Percentiles rank a stretch among this genome's conserved stretches.
These are phyloP conservation scores for Chytriomyces hyalinus DNA, from an alignment of 192 early-diverging fungal species.

Conservation along the genomic window DNA sequence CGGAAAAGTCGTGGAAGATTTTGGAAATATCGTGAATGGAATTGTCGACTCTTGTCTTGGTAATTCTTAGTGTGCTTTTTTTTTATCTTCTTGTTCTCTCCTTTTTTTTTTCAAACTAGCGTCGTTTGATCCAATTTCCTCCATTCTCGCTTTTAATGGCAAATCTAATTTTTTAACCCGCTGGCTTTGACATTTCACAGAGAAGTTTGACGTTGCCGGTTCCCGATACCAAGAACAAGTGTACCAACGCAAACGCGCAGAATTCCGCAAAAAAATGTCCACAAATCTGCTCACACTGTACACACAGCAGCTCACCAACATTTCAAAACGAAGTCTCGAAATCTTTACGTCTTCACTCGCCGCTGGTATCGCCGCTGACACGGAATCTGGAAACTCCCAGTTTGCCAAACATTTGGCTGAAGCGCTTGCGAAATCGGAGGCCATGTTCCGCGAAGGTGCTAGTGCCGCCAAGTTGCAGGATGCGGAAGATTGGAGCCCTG, in stretches of 20 bases:
- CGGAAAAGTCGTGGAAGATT: conserved; percentile 76
- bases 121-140: not conserved
- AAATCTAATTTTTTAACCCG: too few species aligned
- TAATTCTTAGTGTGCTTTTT: conserved; percentile 16
- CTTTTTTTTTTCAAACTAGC: not conserved
- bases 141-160: not conserved
- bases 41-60: conserved; percentile 57
- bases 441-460: conserved; percentile 54
- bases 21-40: conserved; percentile 71
- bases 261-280: conserved; percentile 79
- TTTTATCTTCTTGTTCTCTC: not conserved
- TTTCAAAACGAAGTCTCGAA: conserved; percentile 73
- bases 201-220: conserved; percentile 84
- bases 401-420: conserved; percentile 69
- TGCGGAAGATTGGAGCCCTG: conserved; percentile 68
- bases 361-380: conserved; percentile 41
- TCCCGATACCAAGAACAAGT: conserved; percentile 88
- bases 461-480: conserved; percentile 61
- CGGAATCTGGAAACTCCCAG: conserved; percentile 40
- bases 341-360: conserved; percentile 68
- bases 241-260: conserved; percentile 83
- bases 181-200: conserved; percentile 12
- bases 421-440: conserved; percentile 45
- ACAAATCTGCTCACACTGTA: conserved; percentile 78
- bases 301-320: conserved; percentile 86